phyloP scores from a whole-genome alignment of 1,284 basidiomycete genomes.

The Volvariella volvacea region DNA sequence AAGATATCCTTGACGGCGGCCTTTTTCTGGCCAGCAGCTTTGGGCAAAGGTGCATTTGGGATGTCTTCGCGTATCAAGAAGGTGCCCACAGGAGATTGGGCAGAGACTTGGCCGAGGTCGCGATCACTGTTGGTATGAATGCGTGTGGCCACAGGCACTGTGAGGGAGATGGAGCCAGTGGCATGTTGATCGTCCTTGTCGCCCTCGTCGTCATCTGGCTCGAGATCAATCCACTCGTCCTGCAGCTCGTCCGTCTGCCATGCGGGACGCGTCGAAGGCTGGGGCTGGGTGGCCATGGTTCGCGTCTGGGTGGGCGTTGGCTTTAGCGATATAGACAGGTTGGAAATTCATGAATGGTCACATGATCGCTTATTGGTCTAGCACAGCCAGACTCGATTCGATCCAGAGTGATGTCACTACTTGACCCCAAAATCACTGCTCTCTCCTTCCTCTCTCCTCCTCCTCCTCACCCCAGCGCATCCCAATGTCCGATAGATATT shows the following conservation, averaged over 20 bases:
- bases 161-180: slow-evolving; percentile 54
- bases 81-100: slow-evolving; percentile 49
- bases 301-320: not conserved
- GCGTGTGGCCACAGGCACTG: slow-evolving; percentile 48
- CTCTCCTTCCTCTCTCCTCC: too few species aligned
- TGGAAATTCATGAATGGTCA: not conserved
- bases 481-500: slow-evolving; percentile 5
- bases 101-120: slow-evolving; percentile 18
- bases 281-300: not conserved
- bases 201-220: slow-evolving; percentile 26
- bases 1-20: slow-evolving; percentile 74
- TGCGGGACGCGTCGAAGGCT: slow-evolving; percentile 32
- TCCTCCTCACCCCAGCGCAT: too few species aligned
- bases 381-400: too few species aligned
- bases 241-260: slow-evolving; percentile 77
- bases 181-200: slow-evolving; percentile 35
- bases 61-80: slow-evolving; percentile 76
- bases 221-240: slow-evolving; percentile 72
- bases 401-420: too few species aligned
- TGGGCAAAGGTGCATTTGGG: slow-evolving; percentile 45
- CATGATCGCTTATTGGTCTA: too few species aligned
- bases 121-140: slow-evolving; percentile 36
- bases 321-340: slow-evolving; percentile 2
- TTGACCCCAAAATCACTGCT: too few species aligned
- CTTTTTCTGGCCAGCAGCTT: slow-evolving; percentile 62